These are phyloP conservation scores for Ammopiptanthus mongolicus DNA, from an alignment of 306 rosid genomes.

Conservation along the genomic window DNA sequence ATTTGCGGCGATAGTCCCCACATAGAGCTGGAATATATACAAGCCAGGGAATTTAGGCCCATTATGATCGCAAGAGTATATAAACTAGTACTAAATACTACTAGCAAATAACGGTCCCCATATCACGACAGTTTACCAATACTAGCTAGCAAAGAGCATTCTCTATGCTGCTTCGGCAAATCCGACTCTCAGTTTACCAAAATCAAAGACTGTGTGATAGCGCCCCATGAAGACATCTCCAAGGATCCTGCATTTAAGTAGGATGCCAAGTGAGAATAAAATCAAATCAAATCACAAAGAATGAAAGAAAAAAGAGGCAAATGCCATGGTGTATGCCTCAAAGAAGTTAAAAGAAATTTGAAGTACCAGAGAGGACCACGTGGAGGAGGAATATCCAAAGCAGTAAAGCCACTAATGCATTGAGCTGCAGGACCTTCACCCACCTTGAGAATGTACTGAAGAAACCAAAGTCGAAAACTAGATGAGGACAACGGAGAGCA, in stretches of 20 bases:
- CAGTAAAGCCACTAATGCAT: conserved; percentile 89
- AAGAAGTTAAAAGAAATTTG: neutral
- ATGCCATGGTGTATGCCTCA: neutral
- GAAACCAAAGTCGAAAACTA: conserved; percentile 21
- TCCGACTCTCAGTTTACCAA: conserved; percentile 65
- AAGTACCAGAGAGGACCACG: conserved; percentile 85
- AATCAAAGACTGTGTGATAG: conserved; percentile 92
- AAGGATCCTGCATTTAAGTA: conserved; percentile 57
- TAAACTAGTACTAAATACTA: neutral
- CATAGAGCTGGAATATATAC: neutral
- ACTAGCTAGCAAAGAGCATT: no score
- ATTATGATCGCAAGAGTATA: neutral
- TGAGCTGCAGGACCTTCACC: conserved; percentile 71
- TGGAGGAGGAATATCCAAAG: conserved; percentile 82
- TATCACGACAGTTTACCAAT: neutral
- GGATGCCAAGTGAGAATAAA: conserved; percentile 7
- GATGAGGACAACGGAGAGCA: neutral
- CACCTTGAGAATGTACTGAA: conserved; percentile 79
- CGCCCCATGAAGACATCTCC: conserved; percentile 92
- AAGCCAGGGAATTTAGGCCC: neutral
- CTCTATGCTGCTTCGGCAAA: conserved; percentile 79
- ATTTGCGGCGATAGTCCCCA: neutral
- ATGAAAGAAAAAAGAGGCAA: neutral
- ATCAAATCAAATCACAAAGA: neutral
- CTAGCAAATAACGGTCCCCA: neutral